Percentiles rank a stretch among this genome's conserved stretches.
Conservation (phyloP, 805 yeast species). For the Crinitomyces ghanaensis region DNA sequence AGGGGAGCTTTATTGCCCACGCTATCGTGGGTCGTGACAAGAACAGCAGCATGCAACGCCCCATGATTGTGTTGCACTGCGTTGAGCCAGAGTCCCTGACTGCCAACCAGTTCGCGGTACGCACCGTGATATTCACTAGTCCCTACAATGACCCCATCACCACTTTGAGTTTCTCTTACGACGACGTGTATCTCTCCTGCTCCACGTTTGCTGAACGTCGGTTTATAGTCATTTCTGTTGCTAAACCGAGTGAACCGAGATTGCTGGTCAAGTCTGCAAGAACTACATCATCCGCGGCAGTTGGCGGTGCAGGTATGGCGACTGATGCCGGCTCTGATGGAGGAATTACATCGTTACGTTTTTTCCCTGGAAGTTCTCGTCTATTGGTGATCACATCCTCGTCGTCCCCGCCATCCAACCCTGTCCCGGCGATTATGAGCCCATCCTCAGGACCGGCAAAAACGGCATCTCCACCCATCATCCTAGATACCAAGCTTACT, state of each 20-base stretch:
- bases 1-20: slow-evolving; percentile 56
- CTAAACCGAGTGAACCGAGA: slow-evolving; percentile 52
- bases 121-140: slow-evolving; percentile 60
- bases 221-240: slow-evolving; percentile 60
- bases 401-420: too few relatives aligned
- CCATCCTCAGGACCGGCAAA: too few relatives aligned
- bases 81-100: slow-evolving; percentile 1
- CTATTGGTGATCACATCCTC: slow-evolving; percentile 38
- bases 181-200: slow-evolving; percentile 60
- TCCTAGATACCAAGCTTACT: slow-evolving; percentile 42
- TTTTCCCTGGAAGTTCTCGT: slow-evolving; percentile 53
- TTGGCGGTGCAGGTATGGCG: too few relatives aligned
- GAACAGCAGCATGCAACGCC: slow-evolving; percentile 52
- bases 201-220: slow-evolving; percentile 70
- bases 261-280: slow-evolving; percentile 58
- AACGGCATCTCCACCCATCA: slow-evolving; percentile 57
- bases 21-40: slow-evolving; percentile 77
- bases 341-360: slow-evolving; percentile 73
- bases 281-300: slow-evolving; percentile 37
- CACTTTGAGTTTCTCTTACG: slow-evolving; percentile 58
- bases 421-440: too few relatives aligned
- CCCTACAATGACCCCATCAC: slow-evolving; percentile 84
- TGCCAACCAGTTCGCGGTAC: slow-evolving; percentile 28
- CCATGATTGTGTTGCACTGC: slow-evolving; percentile 12
- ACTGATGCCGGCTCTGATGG: too few relatives aligned